Conservation (phyloP, 2,329 filamentous ascomycete genomes). For the Calcarisporium arbuscula region DNA sequence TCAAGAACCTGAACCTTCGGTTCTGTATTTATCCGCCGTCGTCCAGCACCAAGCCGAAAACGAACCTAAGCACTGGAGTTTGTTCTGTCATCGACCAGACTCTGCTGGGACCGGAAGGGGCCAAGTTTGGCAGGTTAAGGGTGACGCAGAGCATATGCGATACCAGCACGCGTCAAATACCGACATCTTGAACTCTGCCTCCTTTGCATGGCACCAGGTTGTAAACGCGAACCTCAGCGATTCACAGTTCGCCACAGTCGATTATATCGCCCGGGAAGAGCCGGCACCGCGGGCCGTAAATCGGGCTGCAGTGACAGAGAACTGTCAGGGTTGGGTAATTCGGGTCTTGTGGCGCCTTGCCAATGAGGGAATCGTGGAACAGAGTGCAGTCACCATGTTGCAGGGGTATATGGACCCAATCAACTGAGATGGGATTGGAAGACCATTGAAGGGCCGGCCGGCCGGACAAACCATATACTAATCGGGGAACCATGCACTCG, state of each 20-base stretch:
- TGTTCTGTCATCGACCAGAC: constrained; percentile 4
- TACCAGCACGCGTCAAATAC: not conserved
- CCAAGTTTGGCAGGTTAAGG: constrained; percentile 1
- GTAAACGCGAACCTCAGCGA: constrained; percentile 1
- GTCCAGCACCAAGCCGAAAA: not conserved
- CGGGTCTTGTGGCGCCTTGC: constrained; percentile 2
- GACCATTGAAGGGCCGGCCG: too few relatives aligned
- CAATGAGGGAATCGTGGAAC: not conserved
- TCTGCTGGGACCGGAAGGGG: not conserved
- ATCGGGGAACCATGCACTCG: too few relatives aligned
- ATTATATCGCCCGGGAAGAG: not conserved
- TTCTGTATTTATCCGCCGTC: not conserved
- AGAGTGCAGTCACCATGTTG: not conserved
- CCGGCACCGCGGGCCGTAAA: not conserved
- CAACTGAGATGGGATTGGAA: not conserved
- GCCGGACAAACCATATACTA: not conserved
- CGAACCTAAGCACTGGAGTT: constrained; percentile 1
- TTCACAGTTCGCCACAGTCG: not conserved
- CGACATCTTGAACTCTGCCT: not conserved
- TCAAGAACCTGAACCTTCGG: not conserved
- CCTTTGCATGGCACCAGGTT: constrained; percentile 2
- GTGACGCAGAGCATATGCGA: constrained; percentile 3
- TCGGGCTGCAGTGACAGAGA: not conserved
- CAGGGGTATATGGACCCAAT: constrained; percentile 2
- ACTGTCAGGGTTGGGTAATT: not conserved